Evolutionary conservation across 2,329 filamentous ascomycete species (phyloP), one percentile per base, ranked within the genome.

Genomic region (Ascochyta pisi): DNA sequence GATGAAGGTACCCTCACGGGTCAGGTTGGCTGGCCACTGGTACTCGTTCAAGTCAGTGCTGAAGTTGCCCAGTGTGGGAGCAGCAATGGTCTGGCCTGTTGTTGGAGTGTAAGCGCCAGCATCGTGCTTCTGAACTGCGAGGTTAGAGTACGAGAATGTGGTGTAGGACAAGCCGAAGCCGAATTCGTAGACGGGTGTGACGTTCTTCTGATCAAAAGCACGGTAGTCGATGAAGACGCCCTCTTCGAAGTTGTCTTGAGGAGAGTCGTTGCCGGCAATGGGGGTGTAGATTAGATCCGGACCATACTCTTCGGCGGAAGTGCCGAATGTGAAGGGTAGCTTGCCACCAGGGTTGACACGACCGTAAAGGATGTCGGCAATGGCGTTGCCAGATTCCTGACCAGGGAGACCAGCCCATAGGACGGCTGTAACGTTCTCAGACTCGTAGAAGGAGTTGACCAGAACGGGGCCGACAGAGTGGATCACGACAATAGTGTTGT

Each of bases 401-500:
- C 92, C 92, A 0, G 92, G 91, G 16, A 92, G 77, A 67, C 90
- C 90, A 31, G 91, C 91, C 71, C 89, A 95, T 1, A 96, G 73
- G 49, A 96, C 92, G 35, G 91, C 92, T 0, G 90, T 92, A 44
- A 96, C 82, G 75, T 96, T 96, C 33, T 86, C 84, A 75, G 86
- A 87, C 48, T 90, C 78, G 67, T 90, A 87, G 83, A 87, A 94
- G 9, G 91, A 85, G 12, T 87, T 85, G 23, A 97, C 77, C 0
- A 96, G 78, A 4, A 96, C 90, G 0, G 93, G 86, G 0, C 92
- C 92, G 3, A 88, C 85, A 1, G 90, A 92, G 79, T 98, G 94
- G 56, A 98, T 89, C 54, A 97, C 86, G 15, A 98, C 91, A 57
- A 98, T 89, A 12, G 92, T 96, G 82, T 97, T 96, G 79, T 89